phyloP scores from a whole-genome alignment of 495 filamentous ascomycete genomes.

The Aspergillus carlsbadensis region DNA sequence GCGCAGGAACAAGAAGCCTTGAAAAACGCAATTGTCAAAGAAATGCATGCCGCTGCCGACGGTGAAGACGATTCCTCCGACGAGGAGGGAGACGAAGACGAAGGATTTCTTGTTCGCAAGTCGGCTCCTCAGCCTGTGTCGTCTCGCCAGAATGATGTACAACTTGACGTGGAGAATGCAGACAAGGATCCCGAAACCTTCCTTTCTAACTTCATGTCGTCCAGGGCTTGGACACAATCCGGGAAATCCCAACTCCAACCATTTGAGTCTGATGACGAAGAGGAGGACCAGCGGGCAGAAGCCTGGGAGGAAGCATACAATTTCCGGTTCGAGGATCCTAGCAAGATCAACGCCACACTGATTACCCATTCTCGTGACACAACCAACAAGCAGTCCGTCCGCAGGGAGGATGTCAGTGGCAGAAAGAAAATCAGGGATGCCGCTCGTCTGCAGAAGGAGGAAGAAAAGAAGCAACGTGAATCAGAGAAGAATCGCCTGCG shows the following conservation, averaged over 20 bases:
- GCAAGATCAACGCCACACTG: conserved; percentile 76
- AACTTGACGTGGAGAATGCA: conserved; percentile 68
- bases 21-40: conserved; percentile 70
- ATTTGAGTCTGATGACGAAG: conserved; percentile 90
- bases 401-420: conserved; percentile 73
- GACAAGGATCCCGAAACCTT: conserved; percentile 90
- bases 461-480: conserved; percentile 71
- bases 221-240: conserved; percentile 82
- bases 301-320: conserved; percentile 94
- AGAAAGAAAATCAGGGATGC: conserved; percentile 75
- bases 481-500: conserved; percentile 80
- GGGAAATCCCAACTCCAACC: conserved; percentile 60
- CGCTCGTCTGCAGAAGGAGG: conserved; percentile 73
- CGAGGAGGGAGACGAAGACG: conserved; percentile 64
- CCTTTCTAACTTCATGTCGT: conserved; percentile 82
- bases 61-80: conserved; percentile 36
- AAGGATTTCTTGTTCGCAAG: conserved; percentile 68
- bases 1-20: conserved; percentile 81
- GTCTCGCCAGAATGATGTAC: conserved; percentile 46
- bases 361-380: conserved; percentile 85
- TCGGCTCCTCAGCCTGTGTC: conserved; percentile 31
- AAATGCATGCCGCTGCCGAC: conserved; percentile 68
- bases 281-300: conserved; percentile 78
- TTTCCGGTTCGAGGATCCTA: conserved; percentile 90
- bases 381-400: conserved; percentile 73